Evolutionary conservation across 2,329 filamentous ascomycete species (phyloP).

Genomic region (Colletotrichum tamarilloi): DNA sequence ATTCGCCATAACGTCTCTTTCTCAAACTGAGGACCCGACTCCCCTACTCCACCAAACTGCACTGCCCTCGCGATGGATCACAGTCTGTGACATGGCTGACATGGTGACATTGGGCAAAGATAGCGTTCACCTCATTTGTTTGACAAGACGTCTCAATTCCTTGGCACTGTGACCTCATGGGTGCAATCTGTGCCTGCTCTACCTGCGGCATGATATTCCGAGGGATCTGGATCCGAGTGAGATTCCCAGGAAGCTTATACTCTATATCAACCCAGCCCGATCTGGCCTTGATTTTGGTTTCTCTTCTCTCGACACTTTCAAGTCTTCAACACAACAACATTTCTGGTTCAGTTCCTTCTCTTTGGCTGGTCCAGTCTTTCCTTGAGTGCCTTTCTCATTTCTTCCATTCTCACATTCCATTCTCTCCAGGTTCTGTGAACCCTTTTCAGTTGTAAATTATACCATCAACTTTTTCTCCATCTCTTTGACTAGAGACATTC

Average conservation of each 20-base stretch:
- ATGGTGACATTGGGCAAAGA: constrained; percentile 16
- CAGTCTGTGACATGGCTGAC: constrained; percentile 33
- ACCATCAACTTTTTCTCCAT: background rate
- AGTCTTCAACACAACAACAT: constrained; percentile 9
- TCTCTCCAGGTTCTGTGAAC: constrained; percentile 35
- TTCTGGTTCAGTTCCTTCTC: constrained; percentile 30
- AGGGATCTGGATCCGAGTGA: constrained; percentile 17
- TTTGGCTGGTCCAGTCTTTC: constrained; percentile 33
- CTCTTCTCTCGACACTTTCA: constrained; percentile 18
- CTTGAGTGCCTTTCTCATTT: constrained; percentile 12
- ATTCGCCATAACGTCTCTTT: constrained; percentile 11
- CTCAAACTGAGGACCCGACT: constrained; percentile 7
- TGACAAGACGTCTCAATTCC: constrained; percentile 35
- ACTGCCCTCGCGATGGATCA: constrained; percentile 30
- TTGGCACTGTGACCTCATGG: constrained; percentile 29
- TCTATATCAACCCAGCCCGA: constrained; percentile 33
- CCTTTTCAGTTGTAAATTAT: background rate
- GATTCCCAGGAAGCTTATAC: constrained; percentile 10
- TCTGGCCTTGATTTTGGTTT: background rate
- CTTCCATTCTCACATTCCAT: constrained; percentile 11
- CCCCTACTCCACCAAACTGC: constrained; percentile 11
- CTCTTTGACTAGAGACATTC: background rate
- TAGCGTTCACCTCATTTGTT: constrained; percentile 25
- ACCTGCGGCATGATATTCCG: constrained; percentile 4
- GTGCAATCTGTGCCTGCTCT: constrained; percentile 10